Evolutionary conservation across 495 filamentous ascomycete genomes (phyloP), one percentile per base, ranked within the genome.

Genomic region (Penicillium verhagenii): DNA sequence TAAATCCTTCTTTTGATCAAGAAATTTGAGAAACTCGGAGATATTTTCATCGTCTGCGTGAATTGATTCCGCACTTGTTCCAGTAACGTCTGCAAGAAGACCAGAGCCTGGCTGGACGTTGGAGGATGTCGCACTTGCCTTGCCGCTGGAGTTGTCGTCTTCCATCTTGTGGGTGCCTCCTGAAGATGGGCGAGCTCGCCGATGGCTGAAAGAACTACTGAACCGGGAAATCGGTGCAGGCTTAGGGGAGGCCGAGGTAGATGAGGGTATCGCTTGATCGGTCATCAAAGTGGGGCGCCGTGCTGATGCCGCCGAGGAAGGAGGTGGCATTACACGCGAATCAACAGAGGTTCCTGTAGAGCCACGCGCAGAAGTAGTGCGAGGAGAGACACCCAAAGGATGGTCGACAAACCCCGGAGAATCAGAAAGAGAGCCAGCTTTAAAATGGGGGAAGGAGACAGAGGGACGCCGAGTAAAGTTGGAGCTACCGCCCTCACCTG

Each of bases 361-460:
- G 3, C 35, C 19, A 49, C 80, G 73, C 18, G 74, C 68, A 19
- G 85, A 64, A 2, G 82, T 85, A 23, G 81, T 79, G 39, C 82
- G 82, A 25, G 90, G 90, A 5, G 87, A 93, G 14, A 72, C 70
- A 8, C 76, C 75, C 2, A 80, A 67, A 13, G 74, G 71, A 38
- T 72, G 73, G 39, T 85, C 83, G 16, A 70, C 65, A 31, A 82
- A 71, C 7, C 83, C 82, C 7, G 94, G 94, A 9, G 93, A 97
- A n/a, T 89, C 88, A 14, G 92, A 95, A 16, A 98, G 79, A 18
- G 93, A 92, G 8, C 92, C 90, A 6, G 92, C 90, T 72, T 97
- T 98, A 73, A 98, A 98, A 1, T 93, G 88, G 64, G 92, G 89
- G 65, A 96, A 96, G 2, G 92, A 96, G 14, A 96, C 82, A 0